Evolutionary conservation across 192 early-diverging fungal species (phyloP), one percentile per base, ranked within the genome.

Genomic region (Umbelopsis sp.): DNA sequence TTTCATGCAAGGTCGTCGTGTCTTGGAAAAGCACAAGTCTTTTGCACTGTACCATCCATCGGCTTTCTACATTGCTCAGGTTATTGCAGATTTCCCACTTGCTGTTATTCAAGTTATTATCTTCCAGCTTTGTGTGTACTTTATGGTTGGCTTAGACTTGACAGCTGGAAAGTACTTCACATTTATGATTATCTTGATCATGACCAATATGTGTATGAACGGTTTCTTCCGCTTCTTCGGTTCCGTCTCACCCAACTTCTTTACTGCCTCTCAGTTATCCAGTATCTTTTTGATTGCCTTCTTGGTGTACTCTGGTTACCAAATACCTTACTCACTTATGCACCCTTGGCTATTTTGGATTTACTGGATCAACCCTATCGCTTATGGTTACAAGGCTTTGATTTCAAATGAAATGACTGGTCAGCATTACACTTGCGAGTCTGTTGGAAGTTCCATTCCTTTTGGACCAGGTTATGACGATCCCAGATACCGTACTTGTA

Each of bases 331-430:
- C 49, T 74, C 70, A 26, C 71, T 76, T 1, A 91, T 92, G 88
- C 81, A 87, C 20, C 84, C 87, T 20, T 88, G 87, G 89, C 81
- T 91, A 16, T 72, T 80, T 22, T 86, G 49, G 83, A 86, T 92
- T 68, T 87, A 83, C 79, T 91, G 84, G 83, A 90, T 92, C 68
- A 91, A 91, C 66, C 90, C 90, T 21, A 79, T 92, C 53, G 85
- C 86, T 0, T 94, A 92, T 71, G 90, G 88, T 21, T 88, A 87
- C 78, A 86, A 86, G 73, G 85, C 87, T 25, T 80, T 94, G 26
- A 76, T 91, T 78, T 82, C 82, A 50, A 94, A 91, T 73, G 92
- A 93, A 80, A 89, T 91, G 25, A 74, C 70, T 25, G 74, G 74
- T 8, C 70, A 54, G 24, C 34, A 54, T 59, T 65, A 43, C 24